A percentile compares a stretch with the other conserved stretches of the same genome.
Evolutionary conservation across 164 flowering plant genomes (phyloP).

Genomic region (Macadamia integrifolia): DNA sequence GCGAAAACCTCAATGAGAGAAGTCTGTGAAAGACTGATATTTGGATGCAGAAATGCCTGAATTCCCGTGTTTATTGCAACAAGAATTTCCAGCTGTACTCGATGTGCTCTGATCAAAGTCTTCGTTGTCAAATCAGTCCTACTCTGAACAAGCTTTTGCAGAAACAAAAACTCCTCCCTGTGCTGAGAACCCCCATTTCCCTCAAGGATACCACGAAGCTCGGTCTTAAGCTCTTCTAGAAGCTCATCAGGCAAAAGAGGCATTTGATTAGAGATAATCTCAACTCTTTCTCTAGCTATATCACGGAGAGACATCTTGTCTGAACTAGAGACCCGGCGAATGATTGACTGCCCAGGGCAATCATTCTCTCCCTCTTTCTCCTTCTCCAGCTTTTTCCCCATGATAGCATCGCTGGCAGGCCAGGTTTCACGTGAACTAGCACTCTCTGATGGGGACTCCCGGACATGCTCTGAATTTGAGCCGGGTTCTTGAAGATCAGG

Average conservation of each 20-base stretch:
- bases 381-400: slow-evolving; percentile 54
- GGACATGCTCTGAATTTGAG: slow-evolving; percentile 56
- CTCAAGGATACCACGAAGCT: slow-evolving; percentile 72
- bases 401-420: slow-evolving; percentile 53
- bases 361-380: slow-evolving; percentile 58
- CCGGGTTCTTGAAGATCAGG: slow-evolving; percentile 48
- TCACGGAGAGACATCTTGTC: slow-evolving; percentile 72
- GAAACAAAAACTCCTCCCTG: slow-evolving; percentile 63
- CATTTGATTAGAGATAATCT: slow-evolving; percentile 65
- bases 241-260: slow-evolving; percentile 60
- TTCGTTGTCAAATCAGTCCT: slow-evolving; percentile 72
- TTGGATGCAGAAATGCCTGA: slow-evolving; percentile 90
- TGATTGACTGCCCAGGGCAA: slow-evolving; percentile 58
- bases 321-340: slow-evolving; percentile 52
- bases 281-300: slow-evolving; percentile 75
- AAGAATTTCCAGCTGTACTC: slow-evolving; percentile 82
- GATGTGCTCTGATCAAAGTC: slow-evolving; percentile 60
- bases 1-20: slow-evolving; percentile 83
- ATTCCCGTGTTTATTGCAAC: slow-evolving; percentile 91
- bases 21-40: slow-evolving; percentile 75
- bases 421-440: slow-evolving; percentile 92
- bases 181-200: slow-evolving; percentile 81
- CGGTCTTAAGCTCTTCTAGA: slow-evolving; percentile 68
- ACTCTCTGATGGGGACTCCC: slow-evolving; percentile 90
- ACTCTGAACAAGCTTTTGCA: slow-evolving; percentile 77